phyloP scores from a whole-genome alignment of 495 filamentous ascomycete genomes.

The Penicillium lividum region DNA sequence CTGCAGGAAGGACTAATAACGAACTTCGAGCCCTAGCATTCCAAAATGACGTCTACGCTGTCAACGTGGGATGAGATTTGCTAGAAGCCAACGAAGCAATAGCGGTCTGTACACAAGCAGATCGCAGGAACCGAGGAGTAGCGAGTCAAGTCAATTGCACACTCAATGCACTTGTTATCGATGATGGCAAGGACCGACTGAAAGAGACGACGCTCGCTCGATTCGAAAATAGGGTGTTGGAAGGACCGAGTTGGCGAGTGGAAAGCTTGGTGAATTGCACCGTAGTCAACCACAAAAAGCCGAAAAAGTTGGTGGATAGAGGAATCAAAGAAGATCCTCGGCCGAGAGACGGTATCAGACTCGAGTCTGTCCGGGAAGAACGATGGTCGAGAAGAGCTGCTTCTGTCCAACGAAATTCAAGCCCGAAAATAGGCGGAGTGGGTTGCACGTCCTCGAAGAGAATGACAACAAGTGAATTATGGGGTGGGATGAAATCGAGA shows the following conservation, averaged over 20 bases:
- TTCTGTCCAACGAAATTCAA: constrained; percentile 3
- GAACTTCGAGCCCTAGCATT: constrained; percentile 27
- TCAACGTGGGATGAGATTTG: constrained; percentile 29
- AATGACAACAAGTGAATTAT: constrained; percentile 39
- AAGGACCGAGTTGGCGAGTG: constrained; percentile 44
- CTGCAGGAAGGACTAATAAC: constrained; percentile 30
- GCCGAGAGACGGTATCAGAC: constrained; percentile 10
- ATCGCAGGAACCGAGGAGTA: constrained; percentile 9
- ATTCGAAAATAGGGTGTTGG: constrained; percentile 28
- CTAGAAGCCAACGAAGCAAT: constrained; percentile 21
- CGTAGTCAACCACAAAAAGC: constrained; percentile 12
- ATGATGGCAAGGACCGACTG: constrained; percentile 22
- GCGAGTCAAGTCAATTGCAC: constrained; percentile 24
- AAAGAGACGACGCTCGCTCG: constrained; percentile 36
- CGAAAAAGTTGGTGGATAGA: constrained; percentile 10
- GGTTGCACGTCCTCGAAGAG: constrained; percentile 38
- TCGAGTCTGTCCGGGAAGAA: constrained; percentile 5
- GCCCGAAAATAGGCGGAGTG: constrained; percentile 14
- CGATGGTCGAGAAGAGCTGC: background rate
- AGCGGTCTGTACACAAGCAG: constrained; percentile 10
- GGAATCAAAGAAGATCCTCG: constrained; percentile 11
- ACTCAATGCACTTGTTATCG: constrained; percentile 16
- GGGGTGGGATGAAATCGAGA: constrained; percentile 23
- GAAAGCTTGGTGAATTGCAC: constrained; percentile 24
- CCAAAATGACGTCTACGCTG: constrained; percentile 32